These are phyloP conservation scores for Beta vulgaris DNA, from an alignment of 148 eudicot species.

Conservation along the genomic window DNA sequence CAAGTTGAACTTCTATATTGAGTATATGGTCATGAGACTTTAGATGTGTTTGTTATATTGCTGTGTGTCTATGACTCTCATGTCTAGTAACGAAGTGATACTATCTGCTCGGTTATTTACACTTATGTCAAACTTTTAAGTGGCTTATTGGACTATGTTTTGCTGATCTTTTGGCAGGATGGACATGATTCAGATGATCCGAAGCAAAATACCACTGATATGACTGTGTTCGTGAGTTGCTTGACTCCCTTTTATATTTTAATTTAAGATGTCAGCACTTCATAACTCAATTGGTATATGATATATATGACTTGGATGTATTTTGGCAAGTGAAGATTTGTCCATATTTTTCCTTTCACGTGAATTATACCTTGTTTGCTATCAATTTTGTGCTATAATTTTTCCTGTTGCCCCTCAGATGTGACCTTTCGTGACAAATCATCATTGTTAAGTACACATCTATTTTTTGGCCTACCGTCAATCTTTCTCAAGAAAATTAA, in stretches of 20 bases:
- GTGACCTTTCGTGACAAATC: too few relatives aligned
- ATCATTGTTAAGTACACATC: too few relatives aligned
- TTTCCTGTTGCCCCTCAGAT: not conserved
- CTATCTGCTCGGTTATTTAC: not conserved
- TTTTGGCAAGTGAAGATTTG: not conserved
- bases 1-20: not conserved
- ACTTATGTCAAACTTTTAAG: not conserved
- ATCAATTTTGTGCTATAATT: not conserved
- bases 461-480: not conserved
- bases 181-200: conserved; percentile 47
- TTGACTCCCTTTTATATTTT: not conserved
- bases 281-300: not conserved
- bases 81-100: not conserved
- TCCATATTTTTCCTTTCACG: not conserved
- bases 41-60: not conserved
- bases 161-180: conserved; percentile 33
- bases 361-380: not conserved
- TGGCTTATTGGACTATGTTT: not conserved
- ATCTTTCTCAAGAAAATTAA: not conserved
- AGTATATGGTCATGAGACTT: not conserved
- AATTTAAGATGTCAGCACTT: not conserved
- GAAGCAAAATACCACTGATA: conserved; percentile 50
- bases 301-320: not conserved
- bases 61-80: not conserved
- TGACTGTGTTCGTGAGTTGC: conserved; percentile 50